Percentiles rank a stretch among this genome's conserved stretches.
Conservation (phyloP, 2,329 filamentous ascomycete species). For the Arthroderma sp. region DNA sequence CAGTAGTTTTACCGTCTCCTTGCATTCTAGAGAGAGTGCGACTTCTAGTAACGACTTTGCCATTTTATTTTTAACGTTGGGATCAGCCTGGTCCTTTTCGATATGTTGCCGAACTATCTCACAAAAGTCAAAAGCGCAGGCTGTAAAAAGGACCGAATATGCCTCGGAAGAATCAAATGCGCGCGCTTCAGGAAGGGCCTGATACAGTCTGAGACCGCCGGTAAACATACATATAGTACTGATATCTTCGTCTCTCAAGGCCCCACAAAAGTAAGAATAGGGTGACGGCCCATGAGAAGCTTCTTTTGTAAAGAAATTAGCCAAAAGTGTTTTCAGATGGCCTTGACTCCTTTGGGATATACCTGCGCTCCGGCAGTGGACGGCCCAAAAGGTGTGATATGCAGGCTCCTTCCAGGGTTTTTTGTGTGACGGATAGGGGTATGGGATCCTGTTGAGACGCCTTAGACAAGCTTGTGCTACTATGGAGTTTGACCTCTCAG, state of each 20-base stretch:
- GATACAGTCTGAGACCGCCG: not conserved
- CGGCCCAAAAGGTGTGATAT: not conserved
- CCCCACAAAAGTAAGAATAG: not conserved
- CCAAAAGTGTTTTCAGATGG: not conserved
- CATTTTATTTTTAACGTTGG: not conserved
- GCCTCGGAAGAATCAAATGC: not conserved
- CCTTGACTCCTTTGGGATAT: not conserved
- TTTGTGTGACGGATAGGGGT: not conserved
- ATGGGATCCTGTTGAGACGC: not conserved
- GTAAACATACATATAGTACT: not conserved
- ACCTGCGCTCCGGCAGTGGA: not conserved
- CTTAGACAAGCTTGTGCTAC: not conserved
- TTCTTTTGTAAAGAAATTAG: not conserved
- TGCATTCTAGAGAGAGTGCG: not conserved
- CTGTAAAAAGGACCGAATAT: not conserved
- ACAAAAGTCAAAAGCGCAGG: not conserved
- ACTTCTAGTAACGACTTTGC: not conserved
- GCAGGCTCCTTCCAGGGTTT: not conserved
- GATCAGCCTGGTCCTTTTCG: no score
- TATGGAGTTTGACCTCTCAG: not conserved
- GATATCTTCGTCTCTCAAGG: not conserved
- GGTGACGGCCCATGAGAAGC: not conserved
- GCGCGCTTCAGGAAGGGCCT: not conserved
- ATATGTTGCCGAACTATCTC: not conserved
- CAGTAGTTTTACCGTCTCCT: not conserved